Base-by-base conservation (phyloP, 1,284 basidiomycete genomes). In the Ustilago shanxiensis region DNA sequence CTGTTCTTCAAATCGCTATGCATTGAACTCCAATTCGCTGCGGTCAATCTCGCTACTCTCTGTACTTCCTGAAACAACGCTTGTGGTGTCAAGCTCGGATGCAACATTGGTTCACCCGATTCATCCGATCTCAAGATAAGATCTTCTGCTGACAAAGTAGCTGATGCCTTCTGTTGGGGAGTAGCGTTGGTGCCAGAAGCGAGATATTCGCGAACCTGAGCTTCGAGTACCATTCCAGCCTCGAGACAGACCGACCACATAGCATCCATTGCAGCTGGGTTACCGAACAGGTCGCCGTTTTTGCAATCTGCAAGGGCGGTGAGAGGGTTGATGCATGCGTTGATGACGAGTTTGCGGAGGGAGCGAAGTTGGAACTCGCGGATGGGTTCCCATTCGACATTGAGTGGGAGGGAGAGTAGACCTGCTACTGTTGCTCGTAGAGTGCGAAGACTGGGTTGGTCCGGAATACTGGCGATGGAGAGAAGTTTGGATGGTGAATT, bases 251-350 rank as follows among this genome's bases (percentile, higher is more conserved):
- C 67, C 20, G 60, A 67, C 67, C 72, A 78, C 70, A 80, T 79
- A 37, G 79, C 76, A 28, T 80, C 73, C 58, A 67, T 65, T 0
- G 86, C 83, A 14, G 79, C 56, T 31, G 66, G 66, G 16, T 79
- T 79, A 22, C 81, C 83, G 60, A 83, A 80, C n/a, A 88, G 85
- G 0, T 91, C 90, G 20, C 94, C 95, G 81, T 97, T 98, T 61
- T 90, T 89, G 80, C 94, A 93, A 51, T 91, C 90, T 68, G 94
- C 88, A 18, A 98, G 86, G 0, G 94, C 93, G 0, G 95, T 94
- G 72, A 98, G 88, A 0, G 95, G 92, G 83, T 98, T 96, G 87
- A 98, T 90, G 81, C 92, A 90, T 14, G 92, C 89, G 85, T 97
- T 95, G 75, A 94, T 90, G 35, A 92, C 93, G 59, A 98, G 88